Percentiles rank a stretch among this genome's conserved stretches.
phyloP scores from a whole-genome alignment of 768 basidiomycete species.

The Suillus occidentalis region DNA sequence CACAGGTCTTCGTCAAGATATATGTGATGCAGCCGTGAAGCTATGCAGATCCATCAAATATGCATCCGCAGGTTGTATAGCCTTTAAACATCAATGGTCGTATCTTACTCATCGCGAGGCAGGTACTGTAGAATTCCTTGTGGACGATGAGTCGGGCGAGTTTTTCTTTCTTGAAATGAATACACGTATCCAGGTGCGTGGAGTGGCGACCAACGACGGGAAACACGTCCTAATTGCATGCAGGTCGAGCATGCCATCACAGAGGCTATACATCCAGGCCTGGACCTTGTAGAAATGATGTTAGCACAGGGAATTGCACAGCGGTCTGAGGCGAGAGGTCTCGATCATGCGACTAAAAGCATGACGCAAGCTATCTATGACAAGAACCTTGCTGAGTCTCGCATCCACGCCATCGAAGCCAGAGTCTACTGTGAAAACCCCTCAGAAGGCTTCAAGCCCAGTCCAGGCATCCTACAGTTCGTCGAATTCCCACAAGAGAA shows the following conservation, averaged over 20 bases:
- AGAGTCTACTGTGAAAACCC: constrained; percentile 68
- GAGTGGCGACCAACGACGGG: not conserved
- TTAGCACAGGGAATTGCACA: constrained; percentile 53
- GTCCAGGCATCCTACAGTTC: constrained; percentile 60
- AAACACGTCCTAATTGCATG: constrained; percentile 1
- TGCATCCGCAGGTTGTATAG: constrained; percentile 50
- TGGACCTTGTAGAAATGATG: constrained; percentile 69
- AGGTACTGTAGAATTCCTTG: constrained; percentile 71
- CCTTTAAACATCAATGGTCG: not conserved
- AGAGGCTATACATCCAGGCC: constrained; percentile 50
- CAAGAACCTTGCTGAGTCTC: constrained; percentile 14
- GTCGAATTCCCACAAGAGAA: constrained; percentile 43
- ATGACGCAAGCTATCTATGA: constrained; percentile 43
- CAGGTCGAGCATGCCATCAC: constrained; percentile 72
- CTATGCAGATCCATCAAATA: constrained; percentile 53
- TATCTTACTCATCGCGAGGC: not conserved
- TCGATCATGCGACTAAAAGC: constrained; percentile 20
- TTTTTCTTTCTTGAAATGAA: constrained; percentile 79
- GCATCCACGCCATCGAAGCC: constrained; percentile 50
- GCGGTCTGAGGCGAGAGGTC: constrained; percentile 16
- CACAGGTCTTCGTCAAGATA: constrained; percentile 43
- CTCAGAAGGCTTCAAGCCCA: constrained; percentile 52
- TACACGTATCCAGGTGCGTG: constrained; percentile 54
- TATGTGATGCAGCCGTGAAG: constrained; percentile 54
- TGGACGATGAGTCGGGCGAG: constrained; percentile 48